Percentiles rank a stretch among this genome's conserved stretches.
Evolutionary conservation across 768 basidiomycete genomes (phyloP).

Genomic region (Podaxis rugospora): DNA sequence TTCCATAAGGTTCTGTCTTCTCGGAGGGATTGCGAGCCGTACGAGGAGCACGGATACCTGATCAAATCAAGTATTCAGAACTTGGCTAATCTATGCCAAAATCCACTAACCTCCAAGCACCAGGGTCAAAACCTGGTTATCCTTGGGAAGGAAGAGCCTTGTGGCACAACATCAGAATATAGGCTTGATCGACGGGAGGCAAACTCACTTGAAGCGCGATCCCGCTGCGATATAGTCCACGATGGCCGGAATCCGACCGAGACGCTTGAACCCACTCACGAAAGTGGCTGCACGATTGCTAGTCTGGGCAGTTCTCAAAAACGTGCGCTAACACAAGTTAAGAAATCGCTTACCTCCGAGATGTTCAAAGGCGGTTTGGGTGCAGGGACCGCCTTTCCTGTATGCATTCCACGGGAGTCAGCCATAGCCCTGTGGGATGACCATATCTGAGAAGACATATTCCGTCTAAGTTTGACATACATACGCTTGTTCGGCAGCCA

Average conservation of each 20-base stretch:
- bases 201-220: conserved; percentile 85
- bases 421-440: conserved; percentile 55
- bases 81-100: neutral
- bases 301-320: conserved; percentile 35
- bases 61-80: neutral
- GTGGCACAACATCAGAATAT: neutral
- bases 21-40: conserved; percentile 77
- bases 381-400: conserved; percentile 80
- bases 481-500: conserved; percentile 90
- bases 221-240: conserved; percentile 94
- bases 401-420: conserved; percentile 84
- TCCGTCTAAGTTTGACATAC: conserved; percentile 22
- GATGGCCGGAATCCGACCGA: conserved; percentile 76
- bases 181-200: conserved; percentile 2
- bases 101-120: conserved; percentile 70
- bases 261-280: conserved; percentile 86
- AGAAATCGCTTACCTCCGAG: conserved; percentile 63
- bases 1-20: conserved; percentile 85
- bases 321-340: neutral
- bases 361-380: conserved; percentile 85
- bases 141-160: conserved; percentile 82
- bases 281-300: conserved; percentile 78
- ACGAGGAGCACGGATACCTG: conserved; percentile 88
- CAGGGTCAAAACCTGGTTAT: conserved; percentile 89
- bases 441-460: neutral